phyloP scores from a whole-genome alignment of 2,329 filamentous ascomycete species.

The Xylariaceae sp. region DNA sequence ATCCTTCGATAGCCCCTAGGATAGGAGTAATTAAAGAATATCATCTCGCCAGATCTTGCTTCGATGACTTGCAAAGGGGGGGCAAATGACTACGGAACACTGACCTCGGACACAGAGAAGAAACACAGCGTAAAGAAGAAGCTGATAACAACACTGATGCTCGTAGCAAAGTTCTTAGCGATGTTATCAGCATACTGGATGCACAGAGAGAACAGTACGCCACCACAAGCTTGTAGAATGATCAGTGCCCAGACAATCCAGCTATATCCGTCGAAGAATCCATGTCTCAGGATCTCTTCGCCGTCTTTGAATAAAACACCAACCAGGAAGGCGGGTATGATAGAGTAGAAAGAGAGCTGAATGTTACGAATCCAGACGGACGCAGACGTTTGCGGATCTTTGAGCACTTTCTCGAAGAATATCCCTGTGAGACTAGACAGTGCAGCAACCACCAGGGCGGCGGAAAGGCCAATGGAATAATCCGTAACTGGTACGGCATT shows the following conservation, averaged over 20 bases:
- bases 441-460: slow-evolving; percentile 72
- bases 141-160: slow-evolving; percentile 84
- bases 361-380: slow-evolving; percentile 94
- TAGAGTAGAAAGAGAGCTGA: slow-evolving; percentile 88
- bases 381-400: slow-evolving; percentile 69
- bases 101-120: slow-evolving; percentile 61
- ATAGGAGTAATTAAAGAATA: neutral
- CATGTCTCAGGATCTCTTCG: slow-evolving; percentile 72
- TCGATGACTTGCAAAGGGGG: neutral
- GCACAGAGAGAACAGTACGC: slow-evolving; percentile 76
- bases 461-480: slow-evolving; percentile 70
- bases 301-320: slow-evolving; percentile 87
- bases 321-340: slow-evolving; percentile 82
- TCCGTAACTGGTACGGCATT: slow-evolving; percentile 59
- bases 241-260: slow-evolving; percentile 86
- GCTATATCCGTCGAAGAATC: slow-evolving; percentile 95
- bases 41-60: too few relatives aligned
- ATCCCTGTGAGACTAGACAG: slow-evolving; percentile 83
- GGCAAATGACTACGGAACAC: neutral
- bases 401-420: slow-evolving; percentile 87
- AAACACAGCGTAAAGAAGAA: slow-evolving; percentile 81
- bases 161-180: slow-evolving; percentile 89
- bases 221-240: slow-evolving; percentile 74
- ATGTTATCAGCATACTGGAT: slow-evolving; percentile 86
- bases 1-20: neutral